Percentiles rank a stretch among this genome's conserved stretches.
phyloP scores from a whole-genome alignment of 164 flowering plant genomes.

The Chimonanthus praecox region DNA sequence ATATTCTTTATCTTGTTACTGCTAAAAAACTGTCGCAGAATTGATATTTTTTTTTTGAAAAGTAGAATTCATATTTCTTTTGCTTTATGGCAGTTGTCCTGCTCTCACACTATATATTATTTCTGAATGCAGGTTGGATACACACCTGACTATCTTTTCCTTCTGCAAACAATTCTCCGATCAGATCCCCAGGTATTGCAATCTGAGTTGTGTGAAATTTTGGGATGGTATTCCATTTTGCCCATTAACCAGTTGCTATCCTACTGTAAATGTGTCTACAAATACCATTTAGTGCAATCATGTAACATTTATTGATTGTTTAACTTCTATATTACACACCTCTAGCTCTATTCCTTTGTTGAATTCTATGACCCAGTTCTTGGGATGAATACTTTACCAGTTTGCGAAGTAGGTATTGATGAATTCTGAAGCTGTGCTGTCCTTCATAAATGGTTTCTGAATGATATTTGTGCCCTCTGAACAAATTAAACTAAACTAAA shows the following conservation, averaged over 20 bases:
- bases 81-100: background rate
- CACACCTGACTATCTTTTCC: slow-evolving; percentile 92
- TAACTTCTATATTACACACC: background rate
- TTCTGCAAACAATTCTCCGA: slow-evolving; percentile 94
- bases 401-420: background rate
- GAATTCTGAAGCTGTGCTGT: background rate
- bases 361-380: background rate
- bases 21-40: no score
- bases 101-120: slow-evolving; percentile 1
- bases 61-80: background rate
- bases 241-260: background rate
- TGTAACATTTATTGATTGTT: background rate
- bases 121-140: slow-evolving; percentile 77
- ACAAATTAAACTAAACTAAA: background rate
- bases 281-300: background rate
- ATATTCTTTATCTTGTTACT: no score
- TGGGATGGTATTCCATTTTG: background rate
- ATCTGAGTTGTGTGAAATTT: background rate
- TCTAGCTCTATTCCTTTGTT: background rate
- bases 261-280: no score
- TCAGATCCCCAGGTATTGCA: slow-evolving; percentile 89
- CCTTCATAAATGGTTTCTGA: background rate
- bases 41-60: background rate
- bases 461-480: background rate
- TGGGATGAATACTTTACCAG: background rate